Evolutionary conservation across 2,329 filamentous ascomycete species (phyloP).

Genomic region (Venturia aucupariae): DNA sequence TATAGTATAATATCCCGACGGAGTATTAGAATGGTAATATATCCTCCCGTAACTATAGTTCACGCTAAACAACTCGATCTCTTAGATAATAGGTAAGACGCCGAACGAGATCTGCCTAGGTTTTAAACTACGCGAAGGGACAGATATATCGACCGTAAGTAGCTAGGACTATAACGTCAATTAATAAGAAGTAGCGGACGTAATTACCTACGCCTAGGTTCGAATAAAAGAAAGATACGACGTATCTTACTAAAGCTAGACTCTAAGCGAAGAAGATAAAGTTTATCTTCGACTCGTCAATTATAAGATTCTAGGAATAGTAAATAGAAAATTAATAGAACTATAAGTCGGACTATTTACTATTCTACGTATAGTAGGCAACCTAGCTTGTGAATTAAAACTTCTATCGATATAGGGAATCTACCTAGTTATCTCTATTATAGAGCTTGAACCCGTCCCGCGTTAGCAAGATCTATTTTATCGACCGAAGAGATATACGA

Average conservation of each 20-base stretch:
- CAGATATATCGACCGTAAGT: background rate
- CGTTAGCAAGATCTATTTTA: background rate
- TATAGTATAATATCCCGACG: no score
- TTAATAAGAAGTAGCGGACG: background rate
- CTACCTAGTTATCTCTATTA: background rate
- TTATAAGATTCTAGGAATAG: no score
- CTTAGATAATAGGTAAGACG: no score
- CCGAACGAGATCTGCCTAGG: background rate
- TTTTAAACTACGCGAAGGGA: background rate
- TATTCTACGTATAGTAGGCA: background rate
- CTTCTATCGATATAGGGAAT: background rate
- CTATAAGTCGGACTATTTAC: background rate
- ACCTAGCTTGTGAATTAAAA: background rate
- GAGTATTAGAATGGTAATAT: no score
- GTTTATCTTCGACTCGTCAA: no score
- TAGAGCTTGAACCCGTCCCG: background rate
- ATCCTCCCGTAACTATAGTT: no score
- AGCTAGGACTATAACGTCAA: background rate
- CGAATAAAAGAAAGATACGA: background rate
- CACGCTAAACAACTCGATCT: no score
- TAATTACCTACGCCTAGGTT: background rate
- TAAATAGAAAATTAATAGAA: background rate
- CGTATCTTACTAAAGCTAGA: no score
- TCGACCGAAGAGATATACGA: background rate
- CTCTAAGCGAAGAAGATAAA: no score